Conservation (phyloP, 148 eudicot species). For the Rhododendron williamsianum region DNA sequence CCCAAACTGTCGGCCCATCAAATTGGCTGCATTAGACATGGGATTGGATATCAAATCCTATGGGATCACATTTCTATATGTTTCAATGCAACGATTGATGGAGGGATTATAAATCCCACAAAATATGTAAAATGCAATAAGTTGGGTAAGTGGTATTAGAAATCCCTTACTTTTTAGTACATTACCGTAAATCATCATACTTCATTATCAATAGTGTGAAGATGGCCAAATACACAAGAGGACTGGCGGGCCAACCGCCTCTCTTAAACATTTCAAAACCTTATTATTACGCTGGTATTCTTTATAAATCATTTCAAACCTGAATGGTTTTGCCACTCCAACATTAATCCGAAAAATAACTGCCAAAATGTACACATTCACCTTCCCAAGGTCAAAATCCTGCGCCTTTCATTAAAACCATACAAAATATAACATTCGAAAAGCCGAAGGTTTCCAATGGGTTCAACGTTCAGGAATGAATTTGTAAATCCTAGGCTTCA, state of each 20-base stretch:
- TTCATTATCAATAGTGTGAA: not conserved
- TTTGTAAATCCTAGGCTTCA: not conserved
- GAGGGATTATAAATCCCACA: not conserved
- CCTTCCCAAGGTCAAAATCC: not conserved
- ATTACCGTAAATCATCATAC: not conserved
- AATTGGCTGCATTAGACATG: not conserved
- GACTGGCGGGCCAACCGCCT: not conserved
- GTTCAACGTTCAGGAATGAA: not conserved
- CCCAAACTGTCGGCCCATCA: not conserved
- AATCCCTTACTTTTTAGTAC: not conserved
- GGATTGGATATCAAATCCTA: not conserved
- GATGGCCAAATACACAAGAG: not conserved
- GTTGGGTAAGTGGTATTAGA: not conserved
- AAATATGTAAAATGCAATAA: not conserved
- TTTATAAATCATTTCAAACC: not conserved
- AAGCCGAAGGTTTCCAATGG: not conserved
- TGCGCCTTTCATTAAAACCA: not conserved
- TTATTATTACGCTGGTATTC: not conserved
- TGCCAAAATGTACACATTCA: not conserved
- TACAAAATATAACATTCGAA: not conserved
- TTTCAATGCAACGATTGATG: not conserved
- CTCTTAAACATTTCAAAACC: not conserved
- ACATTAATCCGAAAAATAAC: not conserved
- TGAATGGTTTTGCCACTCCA: not conserved
- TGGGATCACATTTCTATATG: not conserved